Percentiles rank a stretch among this genome's conserved stretches.
These are phyloP conservation scores for Pleurotus tuber-regium DNA, from an alignment of 768 basidiomycete genomes.

Conservation along the genomic window DNA sequence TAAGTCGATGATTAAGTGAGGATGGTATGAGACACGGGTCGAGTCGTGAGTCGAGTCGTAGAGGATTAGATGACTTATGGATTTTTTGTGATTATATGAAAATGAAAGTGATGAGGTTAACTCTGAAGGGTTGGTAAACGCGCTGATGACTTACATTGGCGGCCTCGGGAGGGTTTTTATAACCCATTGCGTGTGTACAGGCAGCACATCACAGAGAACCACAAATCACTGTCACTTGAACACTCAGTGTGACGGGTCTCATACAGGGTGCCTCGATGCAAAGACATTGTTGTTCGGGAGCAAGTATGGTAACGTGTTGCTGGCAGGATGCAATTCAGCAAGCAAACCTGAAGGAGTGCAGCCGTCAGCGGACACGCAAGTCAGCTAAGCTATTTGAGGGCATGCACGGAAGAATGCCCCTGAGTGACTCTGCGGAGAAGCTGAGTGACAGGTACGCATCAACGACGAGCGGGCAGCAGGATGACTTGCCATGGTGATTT, in stretches of 20 bases:
- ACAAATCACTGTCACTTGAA: background rate
- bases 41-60: background rate
- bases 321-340: background rate
- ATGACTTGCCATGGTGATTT: background rate
- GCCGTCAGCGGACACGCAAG: background rate
- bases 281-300: background rate
- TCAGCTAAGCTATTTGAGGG: background rate
- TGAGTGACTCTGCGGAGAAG: background rate
- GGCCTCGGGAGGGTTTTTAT: background rate
- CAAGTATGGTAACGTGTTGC: background rate
- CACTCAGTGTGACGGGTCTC: background rate
- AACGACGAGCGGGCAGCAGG: background rate
- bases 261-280: background rate
- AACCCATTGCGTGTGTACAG: background rate
- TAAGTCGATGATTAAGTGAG: background rate
- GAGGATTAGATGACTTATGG: background rate
- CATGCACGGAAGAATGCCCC: background rate
- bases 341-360: background rate
- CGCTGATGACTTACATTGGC: slow-evolving; percentile 1
- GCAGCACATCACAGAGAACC: background rate
- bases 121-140: slow-evolving; percentile 1
- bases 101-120: slow-evolving; percentile 3
- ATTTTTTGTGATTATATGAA: background rate
- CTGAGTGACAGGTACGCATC: background rate
- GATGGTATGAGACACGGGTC: too few relatives aligned